phyloP scores from a whole-genome alignment of 495 filamentous ascomycete species.

The Neurospora discreta region DNA sequence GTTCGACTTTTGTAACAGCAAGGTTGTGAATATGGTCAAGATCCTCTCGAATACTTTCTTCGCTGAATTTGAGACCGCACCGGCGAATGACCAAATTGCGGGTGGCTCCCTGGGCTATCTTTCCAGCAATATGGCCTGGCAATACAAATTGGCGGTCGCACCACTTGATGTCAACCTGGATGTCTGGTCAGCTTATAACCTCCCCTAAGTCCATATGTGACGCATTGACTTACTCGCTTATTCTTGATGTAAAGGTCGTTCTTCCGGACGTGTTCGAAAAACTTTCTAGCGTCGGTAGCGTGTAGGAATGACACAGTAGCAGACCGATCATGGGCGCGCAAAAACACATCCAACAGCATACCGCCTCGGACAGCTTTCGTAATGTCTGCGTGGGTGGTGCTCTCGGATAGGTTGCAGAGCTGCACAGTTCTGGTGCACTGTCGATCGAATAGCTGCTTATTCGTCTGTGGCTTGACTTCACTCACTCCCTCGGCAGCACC shows the following conservation, averaged over 20 bases:
- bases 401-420: conserved; percentile 52
- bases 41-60: conserved; percentile 55
- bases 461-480: conserved; percentile 7
- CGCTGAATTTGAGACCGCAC: conserved; percentile 47
- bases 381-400: conserved; percentile 54
- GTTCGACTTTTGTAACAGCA: conserved; percentile 54
- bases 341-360: conserved; percentile 54
- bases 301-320: conserved; percentile 64
- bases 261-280: conserved; percentile 51
- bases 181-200: background rate
- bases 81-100: conserved; percentile 62
- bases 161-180: conserved; percentile 59
- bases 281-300: conserved; percentile 49
- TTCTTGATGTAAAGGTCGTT: conserved; percentile 60
- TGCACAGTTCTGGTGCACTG: conserved; percentile 52
- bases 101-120: conserved; percentile 61
- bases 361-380: conserved; percentile 58
- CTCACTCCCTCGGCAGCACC: conserved; percentile 11
- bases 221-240: conserved; percentile 45
- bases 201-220: background rate
- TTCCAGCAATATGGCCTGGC: conserved; percentile 51
- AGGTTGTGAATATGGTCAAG: conserved; percentile 77
- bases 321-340: conserved; percentile 48
- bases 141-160: conserved; percentile 63
- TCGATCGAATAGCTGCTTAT: conserved; percentile 19